Conservation (phyloP, 148 eudicot species). For the Vaccinium corymbosum region DNA sequence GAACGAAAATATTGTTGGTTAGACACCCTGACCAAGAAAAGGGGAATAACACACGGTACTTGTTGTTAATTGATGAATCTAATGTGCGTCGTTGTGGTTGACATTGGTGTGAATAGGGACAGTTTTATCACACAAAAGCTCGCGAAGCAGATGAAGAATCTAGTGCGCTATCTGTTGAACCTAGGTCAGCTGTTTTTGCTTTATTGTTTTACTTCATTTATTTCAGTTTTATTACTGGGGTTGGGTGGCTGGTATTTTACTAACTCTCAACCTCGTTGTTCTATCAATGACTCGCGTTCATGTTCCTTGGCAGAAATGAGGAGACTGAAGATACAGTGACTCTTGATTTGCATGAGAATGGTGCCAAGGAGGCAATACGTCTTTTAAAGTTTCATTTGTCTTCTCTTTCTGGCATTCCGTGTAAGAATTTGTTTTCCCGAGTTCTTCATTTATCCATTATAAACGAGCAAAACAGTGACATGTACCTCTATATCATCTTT, state of each 20-base stretch:
- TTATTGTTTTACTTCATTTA: neutral
- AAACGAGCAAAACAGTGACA: neutral
- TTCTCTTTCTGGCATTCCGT: conserved; percentile 41
- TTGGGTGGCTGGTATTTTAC: neutral
- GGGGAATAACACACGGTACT: neutral
- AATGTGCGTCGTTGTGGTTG: neutral
- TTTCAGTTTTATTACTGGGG: neutral
- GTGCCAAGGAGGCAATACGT: conserved; percentile 38
- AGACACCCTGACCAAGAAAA: neutral
- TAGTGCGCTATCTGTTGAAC: conserved; percentile 27
- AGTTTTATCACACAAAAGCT: conserved; percentile 34
- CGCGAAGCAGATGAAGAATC: conserved; percentile 58
- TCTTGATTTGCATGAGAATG: conserved; percentile 38
- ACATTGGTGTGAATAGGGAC: conserved; percentile 31
- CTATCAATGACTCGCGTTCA: neutral
- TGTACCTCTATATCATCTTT: conserved; percentile 5
- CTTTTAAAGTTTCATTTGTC: conserved; percentile 45
- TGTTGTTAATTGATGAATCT: conserved; percentile 10
- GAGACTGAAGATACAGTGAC: conserved; percentile 27
- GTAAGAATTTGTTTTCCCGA: conserved; percentile 28
- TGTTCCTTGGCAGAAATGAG: conserved; percentile 17
- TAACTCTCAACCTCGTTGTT: neutral
- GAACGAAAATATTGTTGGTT: neutral
- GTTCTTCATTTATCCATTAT: neutral
- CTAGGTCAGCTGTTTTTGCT: conserved; percentile 24